These are phyloP conservation scores for Penicillium lagena DNA, from an alignment of 495 filamentous ascomycete genomes.

Conservation along the genomic window DNA sequence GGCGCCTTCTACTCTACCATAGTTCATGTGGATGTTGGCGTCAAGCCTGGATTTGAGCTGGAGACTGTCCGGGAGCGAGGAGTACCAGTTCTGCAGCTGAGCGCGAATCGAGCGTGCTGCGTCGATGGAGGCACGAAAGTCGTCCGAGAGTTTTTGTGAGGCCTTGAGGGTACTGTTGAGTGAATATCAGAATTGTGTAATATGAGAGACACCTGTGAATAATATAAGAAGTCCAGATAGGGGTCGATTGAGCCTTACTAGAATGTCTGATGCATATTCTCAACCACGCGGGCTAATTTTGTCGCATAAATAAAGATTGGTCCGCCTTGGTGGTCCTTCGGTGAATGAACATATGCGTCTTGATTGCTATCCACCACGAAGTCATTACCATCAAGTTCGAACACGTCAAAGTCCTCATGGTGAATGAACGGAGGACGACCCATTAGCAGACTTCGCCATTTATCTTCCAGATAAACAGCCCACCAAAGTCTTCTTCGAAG, in stretches of 20 bases:
- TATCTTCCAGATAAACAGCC: constrained; percentile 83
- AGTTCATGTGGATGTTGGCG: background rate
- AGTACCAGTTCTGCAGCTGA: constrained; percentile 9
- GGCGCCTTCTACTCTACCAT: too few relatives aligned
- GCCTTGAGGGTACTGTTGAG: constrained; percentile 2
- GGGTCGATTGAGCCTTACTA: background rate
- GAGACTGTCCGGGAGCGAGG: background rate
- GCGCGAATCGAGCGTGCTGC: constrained; percentile 4
- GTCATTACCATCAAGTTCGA: constrained; percentile 55
- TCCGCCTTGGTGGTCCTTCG: background rate
- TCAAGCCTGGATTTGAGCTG: background rate
- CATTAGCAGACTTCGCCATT: constrained; percentile 76
- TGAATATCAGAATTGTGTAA: too few relatives aligned
- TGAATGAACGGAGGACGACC: constrained; percentile 72
- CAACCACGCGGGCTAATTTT: constrained; percentile 2
- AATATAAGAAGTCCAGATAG: background rate
- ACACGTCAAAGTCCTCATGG: constrained; percentile 70
- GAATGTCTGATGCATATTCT: constrained; percentile 6
- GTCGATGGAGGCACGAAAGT: constrained; percentile 9
- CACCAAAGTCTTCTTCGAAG: constrained; percentile 73
- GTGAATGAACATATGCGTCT: background rate
- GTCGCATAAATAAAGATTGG: background rate
- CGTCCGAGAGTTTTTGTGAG: constrained; percentile 7
- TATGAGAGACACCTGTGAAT: background rate
- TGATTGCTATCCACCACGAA: constrained; percentile 28